Evolutionary conservation across 345 rosid genomes (phyloP).

Genomic region (Murraya paniculata): DNA sequence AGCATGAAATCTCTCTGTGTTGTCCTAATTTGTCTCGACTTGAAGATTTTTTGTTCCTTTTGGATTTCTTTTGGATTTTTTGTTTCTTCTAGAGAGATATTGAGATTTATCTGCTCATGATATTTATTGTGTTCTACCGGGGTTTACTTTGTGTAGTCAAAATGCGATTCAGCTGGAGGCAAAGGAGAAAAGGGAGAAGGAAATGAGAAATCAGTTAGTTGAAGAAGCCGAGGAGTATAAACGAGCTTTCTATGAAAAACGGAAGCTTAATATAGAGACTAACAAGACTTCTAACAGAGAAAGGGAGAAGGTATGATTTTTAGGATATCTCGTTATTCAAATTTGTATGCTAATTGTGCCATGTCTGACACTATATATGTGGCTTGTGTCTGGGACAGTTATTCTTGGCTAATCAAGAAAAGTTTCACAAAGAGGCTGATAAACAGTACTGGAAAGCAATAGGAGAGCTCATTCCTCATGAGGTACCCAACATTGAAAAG

Average conservation of each 20-base stretch:
- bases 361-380: background rate
- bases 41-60: background rate
- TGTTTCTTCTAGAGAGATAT: background rate
- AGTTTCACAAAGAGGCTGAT: conserved; percentile 60
- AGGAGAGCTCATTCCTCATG: conserved; percentile 60
- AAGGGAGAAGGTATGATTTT: conserved; percentile 54
- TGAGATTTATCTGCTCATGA: background rate
- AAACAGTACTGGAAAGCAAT: conserved; percentile 69
- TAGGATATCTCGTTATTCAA: background rate
- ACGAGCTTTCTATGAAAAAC: conserved; percentile 59
- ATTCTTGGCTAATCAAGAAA: conserved; percentile 62
- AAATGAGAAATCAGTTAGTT: conserved; percentile 56
- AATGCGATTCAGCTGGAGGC: conserved; percentile 63
- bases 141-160: conserved; percentile 37
- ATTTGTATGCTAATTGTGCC: background rate
- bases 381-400: conserved; percentile 38
- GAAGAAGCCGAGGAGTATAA: conserved; percentile 62
- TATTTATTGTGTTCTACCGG: background rate
- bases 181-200: conserved; percentile 74
- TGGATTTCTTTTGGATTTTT: background rate
- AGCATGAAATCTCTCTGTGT: background rate
- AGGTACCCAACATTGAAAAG: conserved; percentile 68
- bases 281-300: conserved; percentile 62
- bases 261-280: conserved; percentile 52
- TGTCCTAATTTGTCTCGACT: background rate